These are phyloP conservation scores for Roridomyces roridus DNA, from an alignment of 768 basidiomycete species.

Conservation along the genomic window DNA sequence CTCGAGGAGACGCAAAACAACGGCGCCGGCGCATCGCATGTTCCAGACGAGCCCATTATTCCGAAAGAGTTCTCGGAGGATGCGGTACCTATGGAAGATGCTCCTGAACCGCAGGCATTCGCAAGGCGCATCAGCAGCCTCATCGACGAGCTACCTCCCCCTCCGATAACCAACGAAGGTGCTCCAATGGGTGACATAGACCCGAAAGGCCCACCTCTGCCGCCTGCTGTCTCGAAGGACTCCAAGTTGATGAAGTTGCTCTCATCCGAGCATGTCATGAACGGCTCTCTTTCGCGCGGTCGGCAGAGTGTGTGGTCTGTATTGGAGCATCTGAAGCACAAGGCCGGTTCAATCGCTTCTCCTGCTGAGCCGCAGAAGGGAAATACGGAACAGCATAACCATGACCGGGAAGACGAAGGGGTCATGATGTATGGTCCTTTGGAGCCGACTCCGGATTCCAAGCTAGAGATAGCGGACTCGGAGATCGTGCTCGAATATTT, in stretches of 20 bases:
- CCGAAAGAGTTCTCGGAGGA: conserved; percentile 10
- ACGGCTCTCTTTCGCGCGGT: conserved; percentile 45
- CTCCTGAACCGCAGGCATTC: conserved; percentile 18
- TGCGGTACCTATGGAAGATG: conserved; percentile 3
- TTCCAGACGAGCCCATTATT: conserved; percentile 11
- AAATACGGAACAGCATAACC: conserved; percentile 25
- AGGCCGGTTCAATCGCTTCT: background rate
- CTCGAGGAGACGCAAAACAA: conserved; percentile 37
- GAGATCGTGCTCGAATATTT: conserved; percentile 56
- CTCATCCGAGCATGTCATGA: conserved; percentile 70
- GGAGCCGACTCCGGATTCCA: conserved; percentile 63
- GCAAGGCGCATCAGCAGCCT: conserved; percentile 26
- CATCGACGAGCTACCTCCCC: conserved; percentile 28
- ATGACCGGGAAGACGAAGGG: conserved; percentile 55
- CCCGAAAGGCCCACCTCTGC: conserved; percentile 39
- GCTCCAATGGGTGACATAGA: conserved; percentile 26
- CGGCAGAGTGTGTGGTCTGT: conserved; percentile 64
- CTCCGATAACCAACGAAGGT: conserved; percentile 21
- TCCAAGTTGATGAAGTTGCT: conserved; percentile 55
- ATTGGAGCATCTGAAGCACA: conserved; percentile 53
- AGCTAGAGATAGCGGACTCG: conserved; percentile 73
- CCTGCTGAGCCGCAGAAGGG: conserved; percentile 19
- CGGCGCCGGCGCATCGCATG: conserved; percentile 26
- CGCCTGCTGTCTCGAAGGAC: conserved; percentile 35
- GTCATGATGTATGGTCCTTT: conserved; percentile 83